Percentiles rank a stretch among this genome's conserved stretches.
Conservation (phyloP, 192 early-diverging fungal genomes). For the Backusella psychrophila region DNA sequence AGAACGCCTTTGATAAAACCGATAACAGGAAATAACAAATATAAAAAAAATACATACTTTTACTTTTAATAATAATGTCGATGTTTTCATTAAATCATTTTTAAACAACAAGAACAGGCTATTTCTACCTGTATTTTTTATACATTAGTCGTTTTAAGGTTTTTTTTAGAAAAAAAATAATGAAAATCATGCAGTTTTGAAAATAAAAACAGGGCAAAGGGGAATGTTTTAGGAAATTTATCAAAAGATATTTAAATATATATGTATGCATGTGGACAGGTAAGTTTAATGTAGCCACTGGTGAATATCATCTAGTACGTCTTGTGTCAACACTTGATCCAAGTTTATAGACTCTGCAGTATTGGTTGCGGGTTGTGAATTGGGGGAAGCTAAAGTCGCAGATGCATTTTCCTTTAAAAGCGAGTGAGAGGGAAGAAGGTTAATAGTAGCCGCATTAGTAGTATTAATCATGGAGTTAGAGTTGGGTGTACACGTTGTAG, state of each 20-base stretch:
- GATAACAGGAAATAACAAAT: background rate
- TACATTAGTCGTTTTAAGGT: background rate
- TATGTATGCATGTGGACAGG: background rate
- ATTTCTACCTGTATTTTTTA: no score
- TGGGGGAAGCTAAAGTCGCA: background rate
- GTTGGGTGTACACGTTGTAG: background rate
- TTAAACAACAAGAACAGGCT: background rate
- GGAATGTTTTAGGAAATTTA: background rate
- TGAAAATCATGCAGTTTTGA: background rate
- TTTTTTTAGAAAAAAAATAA: background rate
- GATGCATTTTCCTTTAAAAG: background rate
- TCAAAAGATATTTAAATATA: background rate
- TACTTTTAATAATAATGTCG: conserved; percentile 1
- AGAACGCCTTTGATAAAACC: background rate
- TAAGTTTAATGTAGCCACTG: background rate
- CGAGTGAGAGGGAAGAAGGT: background rate
- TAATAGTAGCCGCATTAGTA: background rate
- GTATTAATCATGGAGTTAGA: background rate
- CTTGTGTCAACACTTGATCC: background rate
- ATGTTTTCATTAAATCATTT: background rate
- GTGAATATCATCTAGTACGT: conserved; percentile 1
- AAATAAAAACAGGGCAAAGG: background rate
- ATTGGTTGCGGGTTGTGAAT: background rate
- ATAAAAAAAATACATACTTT: background rate
- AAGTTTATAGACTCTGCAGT: background rate